A percentile compares a stretch with the other conserved stretches of the same genome.
These are phyloP conservation scores for Diaporthe sp. DNA, from an alignment of 2,329 filamentous ascomycete genomes.

Conservation along the genomic window DNA sequence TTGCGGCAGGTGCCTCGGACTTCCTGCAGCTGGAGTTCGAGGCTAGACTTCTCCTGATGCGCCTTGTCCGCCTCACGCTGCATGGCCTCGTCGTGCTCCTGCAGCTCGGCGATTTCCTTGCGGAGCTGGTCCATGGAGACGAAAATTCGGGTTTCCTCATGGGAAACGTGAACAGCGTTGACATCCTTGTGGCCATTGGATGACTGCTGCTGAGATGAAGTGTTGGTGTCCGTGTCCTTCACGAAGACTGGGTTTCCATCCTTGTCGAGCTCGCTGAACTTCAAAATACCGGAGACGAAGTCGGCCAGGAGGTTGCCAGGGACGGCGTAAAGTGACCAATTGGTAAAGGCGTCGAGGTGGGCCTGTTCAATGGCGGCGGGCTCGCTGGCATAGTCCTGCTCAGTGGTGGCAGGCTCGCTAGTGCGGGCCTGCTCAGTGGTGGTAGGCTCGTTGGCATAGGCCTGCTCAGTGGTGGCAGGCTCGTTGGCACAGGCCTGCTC, in stretches of 20 bases:
- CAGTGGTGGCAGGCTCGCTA: not conserved
- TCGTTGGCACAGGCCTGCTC: not conserved
- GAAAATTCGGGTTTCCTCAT: slow-evolving; percentile 69
- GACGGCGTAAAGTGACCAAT: slow-evolving; percentile 23
- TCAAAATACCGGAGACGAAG: slow-evolving; percentile 67
- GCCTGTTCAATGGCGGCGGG: slow-evolving; percentile 40
- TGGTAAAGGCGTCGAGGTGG: slow-evolving; percentile 65
- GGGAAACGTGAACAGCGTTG: slow-evolving; percentile 63
- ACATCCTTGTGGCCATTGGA: slow-evolving; percentile 60
- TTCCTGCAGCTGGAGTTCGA: slow-evolving; percentile 63
- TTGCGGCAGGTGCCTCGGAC: slow-evolving; percentile 46
- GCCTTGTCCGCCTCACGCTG: slow-evolving; percentile 67
- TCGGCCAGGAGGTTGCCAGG: slow-evolving; percentile 63
- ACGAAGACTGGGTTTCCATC: slow-evolving; percentile 68
- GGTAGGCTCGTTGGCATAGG: not conserved
- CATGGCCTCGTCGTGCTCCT: slow-evolving; percentile 68
- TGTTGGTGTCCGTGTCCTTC: slow-evolving; percentile 58
- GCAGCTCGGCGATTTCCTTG: slow-evolving; percentile 67
- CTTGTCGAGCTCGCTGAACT: slow-evolving; percentile 58
- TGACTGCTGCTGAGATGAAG: slow-evolving; percentile 53
- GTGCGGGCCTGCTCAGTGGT: not conserved
- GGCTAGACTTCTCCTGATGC: slow-evolving; percentile 63
- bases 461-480: not conserved
- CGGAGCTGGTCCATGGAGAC: slow-evolving; percentile 74
- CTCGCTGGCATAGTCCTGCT: not conserved